Percentiles rank a stretch among this genome's conserved stretches.
These are phyloP conservation scores for Abrus pulchellus DNA, from an alignment of 306 rosid species.

Conservation along the genomic window DNA sequence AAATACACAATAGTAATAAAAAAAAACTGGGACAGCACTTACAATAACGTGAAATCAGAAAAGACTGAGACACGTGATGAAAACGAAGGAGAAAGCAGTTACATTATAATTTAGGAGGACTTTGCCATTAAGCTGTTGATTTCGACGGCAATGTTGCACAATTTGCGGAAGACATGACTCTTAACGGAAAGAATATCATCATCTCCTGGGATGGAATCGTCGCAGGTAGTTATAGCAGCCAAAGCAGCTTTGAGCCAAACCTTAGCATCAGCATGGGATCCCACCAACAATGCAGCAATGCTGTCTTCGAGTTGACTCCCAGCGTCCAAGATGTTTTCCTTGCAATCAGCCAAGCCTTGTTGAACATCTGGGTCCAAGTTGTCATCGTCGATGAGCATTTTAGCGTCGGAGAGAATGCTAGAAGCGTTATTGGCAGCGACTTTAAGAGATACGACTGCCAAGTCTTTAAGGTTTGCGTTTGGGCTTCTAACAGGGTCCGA, in stretches of 20 bases:
- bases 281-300: slow-evolving; percentile 18
- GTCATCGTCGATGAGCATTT: not conserved
- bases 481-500: not conserved
- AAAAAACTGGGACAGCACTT: no score
- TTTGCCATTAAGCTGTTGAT: slow-evolving; percentile 7
- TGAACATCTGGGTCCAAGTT: slow-evolving; percentile 21
- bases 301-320: slow-evolving; percentile 40
- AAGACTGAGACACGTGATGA: no score
- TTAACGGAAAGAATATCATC: not conserved
- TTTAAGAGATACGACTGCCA: slow-evolving; percentile 31
- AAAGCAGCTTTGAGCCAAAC: slow-evolving; percentile 50
- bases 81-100: no score
- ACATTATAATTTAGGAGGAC: no score
- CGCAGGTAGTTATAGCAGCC: slow-evolving; percentile 46
- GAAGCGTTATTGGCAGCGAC: slow-evolving; percentile 39
- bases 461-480: not conserved
- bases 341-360: slow-evolving; percentile 52
- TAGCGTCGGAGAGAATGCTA: not conserved
- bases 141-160: slow-evolving; percentile 36
- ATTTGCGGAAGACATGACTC: slow-evolving; percentile 9
- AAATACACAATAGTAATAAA: no score
- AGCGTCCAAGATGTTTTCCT: slow-evolving; percentile 38
- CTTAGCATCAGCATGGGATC: not conserved
- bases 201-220: slow-evolving; percentile 26
- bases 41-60: no score